Conservation (phyloP, 2,329 filamentous ascomycete species). For the Fusarium hostae region DNA sequence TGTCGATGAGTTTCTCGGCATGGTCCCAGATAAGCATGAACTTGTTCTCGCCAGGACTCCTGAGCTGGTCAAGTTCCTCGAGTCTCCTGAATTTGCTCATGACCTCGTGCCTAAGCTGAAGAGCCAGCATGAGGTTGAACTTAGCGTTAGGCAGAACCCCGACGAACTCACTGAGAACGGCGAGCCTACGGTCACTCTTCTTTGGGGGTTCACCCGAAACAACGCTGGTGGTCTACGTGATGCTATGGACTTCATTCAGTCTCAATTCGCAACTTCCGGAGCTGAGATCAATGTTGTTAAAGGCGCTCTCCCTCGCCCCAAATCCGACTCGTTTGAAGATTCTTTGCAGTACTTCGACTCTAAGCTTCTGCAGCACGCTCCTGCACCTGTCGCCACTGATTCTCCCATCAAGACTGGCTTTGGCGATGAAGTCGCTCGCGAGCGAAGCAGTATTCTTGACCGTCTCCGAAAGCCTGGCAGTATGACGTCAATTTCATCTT, state of each 20-base stretch:
- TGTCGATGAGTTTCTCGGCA: conserved; percentile 94
- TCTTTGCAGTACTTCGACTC: conserved; percentile 97
- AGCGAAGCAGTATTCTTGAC: conserved; percentile 87
- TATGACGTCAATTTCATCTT: conserved; percentile 95
- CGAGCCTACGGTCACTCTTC: conserved; percentile 68
- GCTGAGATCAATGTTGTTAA: conserved; percentile 90
- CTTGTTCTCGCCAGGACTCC: conserved; percentile 82
- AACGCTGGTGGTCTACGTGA: conserved; percentile 95
- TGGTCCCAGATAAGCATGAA: conserved; percentile 97
- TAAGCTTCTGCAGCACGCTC: conserved; percentile 93
- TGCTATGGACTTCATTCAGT: conserved; percentile 92
- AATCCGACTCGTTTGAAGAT: conserved; percentile 98
- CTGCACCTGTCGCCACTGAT: conserved; percentile 81
- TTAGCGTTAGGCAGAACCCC: conserved; percentile 75
- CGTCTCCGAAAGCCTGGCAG: conserved; percentile 93
- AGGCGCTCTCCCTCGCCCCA: conserved; percentile 95
- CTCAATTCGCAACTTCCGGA: conserved; percentile 85
- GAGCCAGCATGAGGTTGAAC: conserved; percentile 90
- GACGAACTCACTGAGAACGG: conserved; percentile 69
- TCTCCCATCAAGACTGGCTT: conserved; percentile 90
- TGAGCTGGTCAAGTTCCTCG: conserved; percentile 82
- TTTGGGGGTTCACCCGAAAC: conserved; percentile 92
- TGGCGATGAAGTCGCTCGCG: conserved; percentile 80
- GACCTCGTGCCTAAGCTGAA: conserved; percentile 88
- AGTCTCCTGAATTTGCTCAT: conserved; percentile 81